Base-by-base conservation (phyloP, 2,329 filamentous ascomycete species). In the Cryphonectria parasitica region DNA sequence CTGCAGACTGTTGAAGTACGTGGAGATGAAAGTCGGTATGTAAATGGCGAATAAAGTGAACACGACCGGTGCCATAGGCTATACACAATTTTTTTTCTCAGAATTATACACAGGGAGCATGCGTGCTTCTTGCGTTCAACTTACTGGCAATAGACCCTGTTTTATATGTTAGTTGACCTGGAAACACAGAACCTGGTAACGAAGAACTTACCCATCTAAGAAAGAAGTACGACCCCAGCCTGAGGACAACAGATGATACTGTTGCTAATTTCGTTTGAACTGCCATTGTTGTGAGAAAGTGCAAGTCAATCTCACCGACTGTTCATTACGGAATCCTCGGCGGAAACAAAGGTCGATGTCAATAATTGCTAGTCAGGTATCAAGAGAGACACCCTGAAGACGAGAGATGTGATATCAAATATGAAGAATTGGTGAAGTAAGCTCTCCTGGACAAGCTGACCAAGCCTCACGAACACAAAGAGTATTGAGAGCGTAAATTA, bases 41-140 rank as follows among this genome's bases (percentile, higher is more conserved):
- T 93, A 93, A 70, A 93, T 79, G 34, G 87, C 89, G 72, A 91
- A 89, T 2, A 91, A 81, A 0, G 90, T 85, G 69, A 89, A 89
- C 3, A 89, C 82, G 15, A 86, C 75, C 19, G 74, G 69, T 7
- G 79, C 76, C 3, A 77, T 49, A 34, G 54, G 73, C 75, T 70
- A 73, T 71, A 41, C 28, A 34, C 8, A 2, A 8, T 11, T 39
- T 67, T 66, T n/a, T 39, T 2, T 39, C 3, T 49, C 6, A 67
- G 68, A 64, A 56, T 6, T 60, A 31, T 34, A 63, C 52, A 39
- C 22, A 25, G 13, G 11, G 11, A 8, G 19, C 7, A 1, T n/a
- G 19, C n/a, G 22, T 10, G 58, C 17, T n/a, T 54, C 25, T 22
- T 28, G 39, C 54, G 7, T 45, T 17, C 15, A 34, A 73, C 79